Conservation (phyloP, 2,329 filamentous ascomycete species). For the Fusarium staphyleae region DNA sequence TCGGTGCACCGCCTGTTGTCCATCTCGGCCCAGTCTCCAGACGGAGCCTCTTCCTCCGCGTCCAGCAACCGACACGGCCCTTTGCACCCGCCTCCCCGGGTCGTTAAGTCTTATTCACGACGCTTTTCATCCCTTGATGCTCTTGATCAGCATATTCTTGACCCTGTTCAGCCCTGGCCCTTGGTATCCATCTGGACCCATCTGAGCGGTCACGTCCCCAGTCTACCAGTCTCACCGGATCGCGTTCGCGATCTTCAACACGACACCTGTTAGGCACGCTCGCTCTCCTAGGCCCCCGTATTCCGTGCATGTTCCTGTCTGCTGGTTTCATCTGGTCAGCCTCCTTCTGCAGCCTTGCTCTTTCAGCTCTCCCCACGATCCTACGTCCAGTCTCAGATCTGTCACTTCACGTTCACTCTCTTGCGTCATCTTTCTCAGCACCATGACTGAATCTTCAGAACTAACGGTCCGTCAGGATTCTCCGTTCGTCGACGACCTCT, state of each 20-base stretch:
- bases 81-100: conserved; percentile 25
- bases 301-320: conserved; percentile 12
- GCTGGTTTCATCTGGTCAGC: conserved; percentile 29
- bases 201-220: conserved; percentile 39
- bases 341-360: conserved; percentile 18
- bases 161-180: conserved; percentile 22
- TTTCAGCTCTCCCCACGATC: conserved; percentile 9
- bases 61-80: conserved; percentile 32
- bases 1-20: conserved; percentile 27
- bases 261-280: conserved; percentile 29
- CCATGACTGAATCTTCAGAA: conserved; percentile 42
- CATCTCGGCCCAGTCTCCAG: conserved; percentile 41
- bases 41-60: conserved; percentile 41
- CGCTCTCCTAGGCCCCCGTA: conserved; percentile 22
- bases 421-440: conserved; percentile 17
- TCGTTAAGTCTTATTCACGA: conserved; percentile 10
- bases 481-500: conserved; percentile 42
- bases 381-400: conserved; percentile 7
- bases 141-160: conserved; percentile 23
- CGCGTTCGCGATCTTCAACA: conserved; percentile 39
- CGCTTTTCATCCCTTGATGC: conserved; percentile 22
- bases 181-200: conserved; percentile 35
- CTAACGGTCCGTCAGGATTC: conserved; percentile 46
- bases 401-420: conserved; percentile 24
- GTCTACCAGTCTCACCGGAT: conserved; percentile 37